Conservation (phyloP, 2,329 filamentous ascomycete genomes). For the Fusarium sp. region DNA sequence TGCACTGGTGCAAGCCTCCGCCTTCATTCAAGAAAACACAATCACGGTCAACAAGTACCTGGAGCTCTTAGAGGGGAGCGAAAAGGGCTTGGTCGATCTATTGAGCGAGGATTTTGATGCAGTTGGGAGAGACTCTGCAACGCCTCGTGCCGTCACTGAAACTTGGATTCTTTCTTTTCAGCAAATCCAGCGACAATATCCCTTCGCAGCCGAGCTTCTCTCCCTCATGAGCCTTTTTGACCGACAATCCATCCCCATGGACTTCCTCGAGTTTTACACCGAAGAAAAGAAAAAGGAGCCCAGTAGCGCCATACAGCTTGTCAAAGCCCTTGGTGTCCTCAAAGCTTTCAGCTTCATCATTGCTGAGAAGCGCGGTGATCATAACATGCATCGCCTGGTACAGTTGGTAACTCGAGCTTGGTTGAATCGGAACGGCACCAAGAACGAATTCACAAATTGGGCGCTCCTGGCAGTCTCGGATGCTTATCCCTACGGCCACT, state of each 20-base stretch:
- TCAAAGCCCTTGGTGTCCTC: constrained; percentile 17
- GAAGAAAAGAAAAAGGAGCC: neutral
- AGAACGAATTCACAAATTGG: constrained; percentile 20
- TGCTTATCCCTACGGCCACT: constrained; percentile 31
- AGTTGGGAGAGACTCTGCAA: constrained; percentile 41
- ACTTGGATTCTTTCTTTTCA: constrained; percentile 50
- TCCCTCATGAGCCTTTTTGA: constrained; percentile 48
- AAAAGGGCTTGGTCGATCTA: constrained; percentile 26
- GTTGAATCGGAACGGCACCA: constrained; percentile 24
- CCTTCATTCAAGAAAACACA: constrained; percentile 47
- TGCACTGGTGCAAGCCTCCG: constrained; percentile 48
- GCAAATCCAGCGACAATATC: constrained; percentile 42
- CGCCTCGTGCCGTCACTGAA: constrained; percentile 39
- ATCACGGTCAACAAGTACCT: constrained; percentile 43
- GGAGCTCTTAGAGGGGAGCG: constrained; percentile 32
- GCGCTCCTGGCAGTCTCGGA: constrained; percentile 37
- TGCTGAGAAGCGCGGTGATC: constrained; percentile 14
- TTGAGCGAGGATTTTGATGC: constrained; percentile 47
- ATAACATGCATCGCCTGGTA: constrained; percentile 49
- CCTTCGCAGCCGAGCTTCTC: constrained; percentile 43
- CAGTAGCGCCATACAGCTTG: neutral
- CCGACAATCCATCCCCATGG: constrained; percentile 42
- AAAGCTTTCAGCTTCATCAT: constrained; percentile 46
- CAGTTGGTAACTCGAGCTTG: constrained; percentile 47
- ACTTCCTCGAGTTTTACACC: constrained; percentile 26